Conservation (phyloP, 2,329 filamentous ascomycete genomes). For the Exophiala mesophila region DNA sequence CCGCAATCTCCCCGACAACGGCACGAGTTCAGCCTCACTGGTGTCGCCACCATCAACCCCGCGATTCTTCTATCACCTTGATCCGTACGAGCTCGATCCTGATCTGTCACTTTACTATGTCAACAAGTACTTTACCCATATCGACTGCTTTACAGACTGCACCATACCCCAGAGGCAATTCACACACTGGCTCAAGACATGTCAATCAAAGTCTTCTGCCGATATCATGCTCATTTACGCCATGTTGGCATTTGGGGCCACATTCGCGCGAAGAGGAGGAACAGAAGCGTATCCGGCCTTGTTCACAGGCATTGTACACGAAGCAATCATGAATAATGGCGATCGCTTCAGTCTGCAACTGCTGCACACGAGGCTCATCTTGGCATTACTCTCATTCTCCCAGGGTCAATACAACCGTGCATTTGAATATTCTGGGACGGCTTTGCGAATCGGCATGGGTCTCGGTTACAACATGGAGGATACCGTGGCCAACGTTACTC, state of each 20-base stretch:
- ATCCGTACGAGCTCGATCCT: slow-evolving; percentile 51
- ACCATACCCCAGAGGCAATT: slow-evolving; percentile 55
- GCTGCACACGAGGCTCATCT: slow-evolving; percentile 62
- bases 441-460: slow-evolving; percentile 55
- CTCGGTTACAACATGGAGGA: slow-evolving; percentile 62
- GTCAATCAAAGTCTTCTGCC: slow-evolving; percentile 45
- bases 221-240: slow-evolving; percentile 59
- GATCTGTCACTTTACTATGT: slow-evolving; percentile 49
- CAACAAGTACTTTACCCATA: slow-evolving; percentile 53
- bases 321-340: slow-evolving; percentile 50
- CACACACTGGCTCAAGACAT: slow-evolving; percentile 49
- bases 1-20: slow-evolving; percentile 3
- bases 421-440: slow-evolving; percentile 60
- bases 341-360: slow-evolving; percentile 57
- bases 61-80: slow-evolving; percentile 42
- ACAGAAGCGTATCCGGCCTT: slow-evolving; percentile 42
- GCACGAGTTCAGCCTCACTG: slow-evolving; percentile 3
- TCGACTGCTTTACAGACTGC: slow-evolving; percentile 51
- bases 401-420: slow-evolving; percentile 55
- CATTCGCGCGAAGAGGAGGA: slow-evolving; percentile 46
- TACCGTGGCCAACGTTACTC: slow-evolving; percentile 44
- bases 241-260: slow-evolving; percentile 53
- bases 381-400: slow-evolving; percentile 63
- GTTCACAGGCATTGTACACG: slow-evolving; percentile 54
- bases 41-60: slow-evolving; percentile 4